phyloP scores from a whole-genome alignment of 177 flowering plant genomes.

The Vitis hybrid region DNA sequence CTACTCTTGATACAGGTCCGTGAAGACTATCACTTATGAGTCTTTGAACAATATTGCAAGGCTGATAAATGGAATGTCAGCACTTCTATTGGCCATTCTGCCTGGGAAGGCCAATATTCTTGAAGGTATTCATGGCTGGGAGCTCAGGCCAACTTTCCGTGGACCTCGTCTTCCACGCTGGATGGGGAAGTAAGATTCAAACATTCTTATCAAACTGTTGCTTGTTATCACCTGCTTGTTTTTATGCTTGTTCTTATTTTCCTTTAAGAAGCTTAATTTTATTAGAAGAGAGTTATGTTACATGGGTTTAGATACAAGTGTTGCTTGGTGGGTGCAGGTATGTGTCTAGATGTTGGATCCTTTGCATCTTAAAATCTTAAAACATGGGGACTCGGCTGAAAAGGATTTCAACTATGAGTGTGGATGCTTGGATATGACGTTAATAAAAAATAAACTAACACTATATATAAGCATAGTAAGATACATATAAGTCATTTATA shows the following conservation, averaged over 20 bases:
- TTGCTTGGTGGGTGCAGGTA: no score
- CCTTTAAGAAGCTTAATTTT: background rate
- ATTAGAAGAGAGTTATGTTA: background rate
- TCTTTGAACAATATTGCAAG: slow-evolving; percentile 82
- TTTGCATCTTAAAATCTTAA: no score
- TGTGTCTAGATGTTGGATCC: no score
- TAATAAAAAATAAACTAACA: no score
- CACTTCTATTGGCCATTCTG: slow-evolving; percentile 70
- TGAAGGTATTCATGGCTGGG: slow-evolving; percentile 98
- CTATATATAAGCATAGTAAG: no score
- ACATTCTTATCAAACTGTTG: background rate
- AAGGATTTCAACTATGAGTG: no score
- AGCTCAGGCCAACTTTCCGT: slow-evolving; percentile 87
- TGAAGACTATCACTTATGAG: slow-evolving; percentile 93
- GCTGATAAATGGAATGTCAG: slow-evolving; percentile 88
- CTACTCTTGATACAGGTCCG: slow-evolving; percentile 64
- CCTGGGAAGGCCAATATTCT: slow-evolving; percentile 86
- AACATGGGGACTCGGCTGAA: no score
- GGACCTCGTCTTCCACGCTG: slow-evolving; percentile 95
- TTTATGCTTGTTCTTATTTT: background rate
- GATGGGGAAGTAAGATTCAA: slow-evolving; percentile 90
- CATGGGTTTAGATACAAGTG: no score
- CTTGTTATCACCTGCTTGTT: background rate
- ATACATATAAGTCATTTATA: no score
- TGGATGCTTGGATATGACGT: no score